Base-by-base conservation (phyloP, 495 filamentous ascomycete species). In the Aspergillus indologenus region DNA sequence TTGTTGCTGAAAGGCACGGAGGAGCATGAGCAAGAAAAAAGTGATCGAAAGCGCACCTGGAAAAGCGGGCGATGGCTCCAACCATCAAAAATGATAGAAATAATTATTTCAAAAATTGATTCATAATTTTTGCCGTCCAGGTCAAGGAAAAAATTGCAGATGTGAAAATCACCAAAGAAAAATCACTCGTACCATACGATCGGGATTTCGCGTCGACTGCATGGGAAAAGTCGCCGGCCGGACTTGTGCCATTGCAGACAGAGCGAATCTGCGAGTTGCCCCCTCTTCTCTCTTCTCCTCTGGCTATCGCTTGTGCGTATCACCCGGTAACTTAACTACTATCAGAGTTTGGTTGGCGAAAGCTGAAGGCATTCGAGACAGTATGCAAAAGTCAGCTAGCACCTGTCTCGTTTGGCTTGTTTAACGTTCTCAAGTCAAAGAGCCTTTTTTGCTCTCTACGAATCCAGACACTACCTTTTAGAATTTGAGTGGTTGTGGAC, bases 181-280 rank as follows among this genome's bases (percentile, higher is more conserved):
- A 56, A 53, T 49, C 45, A 56, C 59, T 57, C 55, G 65, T 61
- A 54, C 65, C 65, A 61, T 64, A 62, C 59, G 65, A 67, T 67
- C 61, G 61, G 65, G 54, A 64, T 67, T 62, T 53, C 59, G 56
- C 59, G 40, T 54, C 47, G 6, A 40, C 6, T 60, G 57, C 45
- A 58, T n/a, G 54, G 58, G 66, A 64, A 61, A 68, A 69, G 59
- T 66, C 61, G 64, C 61, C 64, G 63, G 61, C 23, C 54, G 26
- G 26, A 29, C 26, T n/a, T 56, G 56, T 23, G 24, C 54, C 45
- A 42, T 44, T 50, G 47, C 21, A 26, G 47, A 50, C 47, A n/a
- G 47, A 24, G 20, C 23, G n/a, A n/a, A n/a, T n/a, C n/a, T 29
- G 26, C 26, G 17, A 51, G 24, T 29, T 51, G 48, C 23, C 24